These are phyloP conservation scores for Stellera chamaejasme DNA, from an alignment of 345 rosid species.

Conservation along the genomic window DNA sequence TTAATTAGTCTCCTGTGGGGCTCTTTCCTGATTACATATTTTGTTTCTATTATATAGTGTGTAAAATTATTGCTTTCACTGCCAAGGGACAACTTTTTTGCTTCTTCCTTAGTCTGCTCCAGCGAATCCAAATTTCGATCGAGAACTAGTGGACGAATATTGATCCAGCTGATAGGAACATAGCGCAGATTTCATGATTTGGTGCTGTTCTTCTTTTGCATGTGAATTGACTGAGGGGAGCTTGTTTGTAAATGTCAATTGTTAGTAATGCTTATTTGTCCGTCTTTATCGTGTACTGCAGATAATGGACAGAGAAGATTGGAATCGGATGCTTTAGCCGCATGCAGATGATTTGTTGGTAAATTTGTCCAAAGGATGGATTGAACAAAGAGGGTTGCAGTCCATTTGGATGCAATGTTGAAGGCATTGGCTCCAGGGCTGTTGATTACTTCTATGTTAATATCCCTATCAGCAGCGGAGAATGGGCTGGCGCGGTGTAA, in stretches of 20 bases:
- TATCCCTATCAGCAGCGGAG: conserved; percentile 28
- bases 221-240: conserved; percentile 10
- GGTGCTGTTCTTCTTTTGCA: too few relatives aligned
- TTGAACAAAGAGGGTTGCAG: conserved; percentile 21
- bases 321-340: conserved; percentile 8
- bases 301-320: conserved; percentile 17
- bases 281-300: conserved; percentile 6
- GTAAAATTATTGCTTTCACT: too few relatives aligned
- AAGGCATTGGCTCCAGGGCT: conserved; percentile 50
- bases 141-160: not conserved
- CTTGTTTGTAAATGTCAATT: not conserved
- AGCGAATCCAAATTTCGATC: conserved; percentile 4
- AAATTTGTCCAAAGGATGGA: conserved; percentile 22
- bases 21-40: not conserved
- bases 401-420: conserved; percentile 47
- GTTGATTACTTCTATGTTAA: conserved; percentile 33
- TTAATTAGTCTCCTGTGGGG: conserved; percentile 3
- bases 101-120: conserved; percentile 15
- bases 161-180: not conserved
- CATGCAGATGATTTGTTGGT: too few relatives aligned
- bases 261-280: too few relatives aligned
- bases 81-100: too few relatives aligned
- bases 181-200: too few relatives aligned
- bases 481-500: conserved; percentile 55
- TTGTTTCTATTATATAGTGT: too few relatives aligned